A percentile compares a stretch with the other conserved stretches of the same genome.
Conservation (phyloP, 495 filamentous ascomycete genomes). For the Aspergillus taichungensis region DNA sequence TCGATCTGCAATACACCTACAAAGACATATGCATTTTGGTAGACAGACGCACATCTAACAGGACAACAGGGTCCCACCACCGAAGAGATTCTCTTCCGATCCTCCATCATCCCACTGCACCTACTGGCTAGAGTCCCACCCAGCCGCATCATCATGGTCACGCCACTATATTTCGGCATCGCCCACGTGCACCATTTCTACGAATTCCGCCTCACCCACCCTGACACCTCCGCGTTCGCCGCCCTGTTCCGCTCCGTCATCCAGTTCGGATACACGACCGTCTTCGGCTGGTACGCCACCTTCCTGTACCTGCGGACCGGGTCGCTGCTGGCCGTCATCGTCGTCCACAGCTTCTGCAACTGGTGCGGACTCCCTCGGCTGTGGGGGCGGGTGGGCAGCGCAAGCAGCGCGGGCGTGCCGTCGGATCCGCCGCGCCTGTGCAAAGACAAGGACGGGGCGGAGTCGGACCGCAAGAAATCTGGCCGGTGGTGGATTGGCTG, state of each 20-base stretch:
- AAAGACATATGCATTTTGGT: background rate
- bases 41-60: too few relatives aligned
- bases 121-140: conserved; percentile 58
- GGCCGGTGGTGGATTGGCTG: conserved; percentile 41
- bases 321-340: conserved; percentile 60
- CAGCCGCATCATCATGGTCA: conserved; percentile 58
- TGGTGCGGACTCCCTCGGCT: conserved; percentile 81
- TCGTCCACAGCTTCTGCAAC: conserved; percentile 87
- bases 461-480: conserved; percentile 11
- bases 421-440: conserved; percentile 17
- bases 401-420: conserved; percentile 27
- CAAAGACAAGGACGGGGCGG: conserved; percentile 35
- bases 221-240: conserved; percentile 49
- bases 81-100: conserved; percentile 90
- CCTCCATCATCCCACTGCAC: conserved; percentile 71
- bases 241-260: conserved; percentile 63
- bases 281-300: conserved; percentile 88
- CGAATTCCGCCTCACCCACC: conserved; percentile 79
- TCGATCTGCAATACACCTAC: background rate
- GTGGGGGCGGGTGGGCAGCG: conserved; percentile 62
- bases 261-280: conserved; percentile 84
- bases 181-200: conserved; percentile 95
- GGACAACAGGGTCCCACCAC: conserved; percentile 66
- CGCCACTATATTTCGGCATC: conserved; percentile 88
- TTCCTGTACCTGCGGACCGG: conserved; percentile 88